Evolutionary conservation across 768 basidiomycete genomes (phyloP), one percentile per base, ranked within the genome.

Genomic region (Pulveroboletus ravenelii): DNA sequence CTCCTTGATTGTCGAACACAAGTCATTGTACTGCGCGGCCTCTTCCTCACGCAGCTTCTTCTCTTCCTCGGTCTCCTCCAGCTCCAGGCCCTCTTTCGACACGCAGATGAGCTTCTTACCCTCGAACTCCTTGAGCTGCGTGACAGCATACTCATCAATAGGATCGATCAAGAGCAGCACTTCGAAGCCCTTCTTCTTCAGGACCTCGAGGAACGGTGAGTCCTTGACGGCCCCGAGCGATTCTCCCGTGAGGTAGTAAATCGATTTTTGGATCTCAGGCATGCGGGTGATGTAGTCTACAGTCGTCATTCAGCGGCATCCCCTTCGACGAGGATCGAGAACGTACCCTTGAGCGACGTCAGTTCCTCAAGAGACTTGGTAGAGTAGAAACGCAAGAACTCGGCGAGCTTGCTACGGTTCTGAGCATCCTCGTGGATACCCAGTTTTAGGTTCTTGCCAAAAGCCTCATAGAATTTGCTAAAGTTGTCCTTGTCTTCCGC

Each of bases 401-500:
- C 95, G 43, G 95, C 95, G 59, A 99, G 92, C 79, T 98, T 98
- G 84, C 87, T 87, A 61, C 95, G 91, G 81, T 99, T 96, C 77
- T 95, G 91, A 34, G 94, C 84, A 63, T 99, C 95, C 72, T 99
- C 95, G 78, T 98, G 95, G 63, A 99, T 88, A 83, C 95, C 95
- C 56, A 99, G 90, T 78, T 99, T 99, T 70, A 99, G 73, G 82
- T 99, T 99, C 88, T 95, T 92, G 76, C 92, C 91, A 72, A 99
- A 98, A 36, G 93, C 82, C 77, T 94, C 89, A 75, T 96, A 96
- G 81, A 98, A 97, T 78, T 94, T 95, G 72, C 62, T 68, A 70
- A 91, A 93, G 80, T 89, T 97, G 75, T 99, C 96, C 82, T 98
- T 98, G 82, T 99, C 96, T 80, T 99, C 95, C 32, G 94, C 87